Conservation (phyloP, 2,329 filamentous ascomycete species). For the Lecanicillium sp. region DNA sequence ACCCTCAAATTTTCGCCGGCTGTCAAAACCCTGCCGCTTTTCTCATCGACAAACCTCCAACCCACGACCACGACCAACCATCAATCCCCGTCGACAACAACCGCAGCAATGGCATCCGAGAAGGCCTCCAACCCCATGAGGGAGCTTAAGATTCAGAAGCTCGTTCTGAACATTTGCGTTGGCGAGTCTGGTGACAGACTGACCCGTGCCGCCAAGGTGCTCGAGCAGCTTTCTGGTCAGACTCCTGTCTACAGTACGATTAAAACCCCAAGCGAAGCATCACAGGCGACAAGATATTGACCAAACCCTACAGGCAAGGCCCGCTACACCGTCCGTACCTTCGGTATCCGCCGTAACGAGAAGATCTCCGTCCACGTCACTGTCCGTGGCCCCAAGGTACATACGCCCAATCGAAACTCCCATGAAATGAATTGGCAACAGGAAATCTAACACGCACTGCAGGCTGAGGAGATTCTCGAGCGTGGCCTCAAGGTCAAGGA, state of each 20-base stretch:
- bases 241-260: conserved; percentile 95
- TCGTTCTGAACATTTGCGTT: conserved; percentile 98
- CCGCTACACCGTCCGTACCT: conserved; percentile 99
- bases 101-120: conserved; percentile 52
- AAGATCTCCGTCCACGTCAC: conserved; percentile 99
- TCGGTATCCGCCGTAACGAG: conserved; percentile 99
- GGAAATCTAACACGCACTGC: conserved; percentile 16
- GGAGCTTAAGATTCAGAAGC: conserved; percentile 98
- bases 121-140: conserved; percentile 98
- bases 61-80: conserved; percentile 26
- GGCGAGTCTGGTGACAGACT: conserved; percentile 99
- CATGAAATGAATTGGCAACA: neutral
- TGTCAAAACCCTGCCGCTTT: conserved; percentile 26
- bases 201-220: conserved; percentile 98
- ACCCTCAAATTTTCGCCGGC: conserved; percentile 31
- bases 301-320: conserved; percentile 73
- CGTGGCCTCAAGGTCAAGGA: conserved; percentile 99
- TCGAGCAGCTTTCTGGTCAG: conserved; percentile 99
- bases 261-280: conserved; percentile 14
- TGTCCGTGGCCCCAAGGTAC: conserved; percentile 82
- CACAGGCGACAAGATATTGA: neutral
- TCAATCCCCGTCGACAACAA: conserved; percentile 25
- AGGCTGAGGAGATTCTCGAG: conserved; percentile 99
- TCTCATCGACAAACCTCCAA: conserved; percentile 18
- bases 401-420: conserved; percentile 2